phyloP scores from a whole-genome alignment of 2,329 filamentous ascomycete species.

The Microcyclospora pomicola region DNA sequence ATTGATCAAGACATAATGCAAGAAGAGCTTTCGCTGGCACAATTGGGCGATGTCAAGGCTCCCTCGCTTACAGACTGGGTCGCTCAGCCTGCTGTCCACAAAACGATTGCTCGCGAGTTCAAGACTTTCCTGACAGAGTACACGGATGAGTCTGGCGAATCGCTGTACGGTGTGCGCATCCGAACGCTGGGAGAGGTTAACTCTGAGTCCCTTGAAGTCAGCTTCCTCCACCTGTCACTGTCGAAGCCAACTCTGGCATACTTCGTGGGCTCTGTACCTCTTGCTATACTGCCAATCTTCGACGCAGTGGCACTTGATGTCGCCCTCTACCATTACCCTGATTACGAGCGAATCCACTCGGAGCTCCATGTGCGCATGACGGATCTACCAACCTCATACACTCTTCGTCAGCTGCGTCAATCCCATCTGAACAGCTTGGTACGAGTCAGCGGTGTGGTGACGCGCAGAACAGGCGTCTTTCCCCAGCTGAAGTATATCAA shows the following conservation, averaged over 20 bases:
- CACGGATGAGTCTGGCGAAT: constrained; percentile 74
- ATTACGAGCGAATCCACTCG: constrained; percentile 93
- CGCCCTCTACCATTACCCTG: constrained; percentile 86
- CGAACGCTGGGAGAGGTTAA: constrained; percentile 94
- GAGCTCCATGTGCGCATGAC: constrained; percentile 97
- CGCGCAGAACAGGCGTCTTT: constrained; percentile 85
- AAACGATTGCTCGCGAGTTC: constrained; percentile 91
- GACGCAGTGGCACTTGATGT: constrained; percentile 96
- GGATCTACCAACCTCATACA: constrained; percentile 88
- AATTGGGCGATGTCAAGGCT: constrained; percentile 83
- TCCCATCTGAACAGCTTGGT: constrained; percentile 92
- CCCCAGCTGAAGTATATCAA: constrained; percentile 97
- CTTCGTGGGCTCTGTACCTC: constrained; percentile 87
- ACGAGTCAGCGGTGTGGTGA: constrained; percentile 88
- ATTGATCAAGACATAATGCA: constrained; percentile 92
- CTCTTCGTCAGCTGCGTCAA: constrained; percentile 85
- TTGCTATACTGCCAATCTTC: constrained; percentile 92
- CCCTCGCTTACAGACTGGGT: constrained; percentile 93
- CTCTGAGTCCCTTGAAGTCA: constrained; percentile 89
- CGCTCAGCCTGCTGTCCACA: constrained; percentile 72
- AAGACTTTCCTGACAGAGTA: constrained; percentile 95
- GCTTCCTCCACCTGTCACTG: constrained; percentile 79
- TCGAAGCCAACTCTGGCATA: constrained; percentile 90
- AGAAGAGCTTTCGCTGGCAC: constrained; percentile 84
- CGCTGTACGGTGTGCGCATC: constrained; percentile 89